These are phyloP conservation scores for Cicer arietinum DNA, from an alignment of 306 rosid genomes.

Conservation along the genomic window DNA sequence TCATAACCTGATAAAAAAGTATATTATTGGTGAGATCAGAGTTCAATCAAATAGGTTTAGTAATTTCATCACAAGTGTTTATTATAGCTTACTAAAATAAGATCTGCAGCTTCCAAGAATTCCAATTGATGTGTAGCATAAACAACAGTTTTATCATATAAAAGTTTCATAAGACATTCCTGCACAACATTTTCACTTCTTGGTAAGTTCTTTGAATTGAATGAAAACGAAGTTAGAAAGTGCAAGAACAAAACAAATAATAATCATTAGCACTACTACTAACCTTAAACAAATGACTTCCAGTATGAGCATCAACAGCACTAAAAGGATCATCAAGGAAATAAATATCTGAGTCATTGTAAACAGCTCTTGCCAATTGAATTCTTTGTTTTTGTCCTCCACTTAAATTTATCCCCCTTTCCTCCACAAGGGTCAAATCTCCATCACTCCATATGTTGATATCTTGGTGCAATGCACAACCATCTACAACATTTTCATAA, in stretches of 20 bases:
- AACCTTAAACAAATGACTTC: conserved; percentile 82
- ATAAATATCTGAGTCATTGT: conserved; percentile 82
- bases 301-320: conserved; percentile 94
- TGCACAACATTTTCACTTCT: conserved; percentile 53
- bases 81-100: conserved; percentile 64
- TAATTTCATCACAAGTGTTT: conserved; percentile 12
- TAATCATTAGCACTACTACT: conserved; percentile 11
- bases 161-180: conserved; percentile 81
- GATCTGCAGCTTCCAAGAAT: conserved; percentile 83
- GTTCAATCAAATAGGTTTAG: conserved; percentile 6
- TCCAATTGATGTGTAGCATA: conserved; percentile 93
- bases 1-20: conserved; percentile 65
- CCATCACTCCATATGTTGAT: conserved; percentile 73
- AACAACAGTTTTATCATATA: conserved; percentile 79
- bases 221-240: conserved; percentile 4
- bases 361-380: conserved; percentile 91
- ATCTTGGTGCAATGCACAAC: conserved; percentile 84
- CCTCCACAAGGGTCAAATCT: conserved; percentile 76
- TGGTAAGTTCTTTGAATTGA: conserved; percentile 17
- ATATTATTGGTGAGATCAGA: not conserved
- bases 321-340: conserved; percentile 95
- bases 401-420: conserved; percentile 91
- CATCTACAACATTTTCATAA: conserved; percentile 72
- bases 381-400: conserved; percentile 95
- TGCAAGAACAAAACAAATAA: conserved; percentile 1